A percentile compares a stretch with the other conserved stretches of the same genome.
Evolutionary conservation across 768 basidiomycete species (phyloP).

Genomic region (Boletus patriciae): DNA sequence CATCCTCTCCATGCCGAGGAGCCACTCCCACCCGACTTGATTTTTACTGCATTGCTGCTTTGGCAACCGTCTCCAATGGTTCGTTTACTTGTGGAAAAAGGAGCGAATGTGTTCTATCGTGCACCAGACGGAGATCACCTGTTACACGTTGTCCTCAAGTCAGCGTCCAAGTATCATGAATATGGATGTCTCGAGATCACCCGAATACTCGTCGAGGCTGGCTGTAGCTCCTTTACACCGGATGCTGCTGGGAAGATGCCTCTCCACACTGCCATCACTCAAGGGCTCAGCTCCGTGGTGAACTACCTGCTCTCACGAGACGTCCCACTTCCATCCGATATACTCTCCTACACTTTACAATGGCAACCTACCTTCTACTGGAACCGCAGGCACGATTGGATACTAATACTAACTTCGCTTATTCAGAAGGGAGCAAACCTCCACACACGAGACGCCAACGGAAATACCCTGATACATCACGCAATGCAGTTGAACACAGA

Average conservation of each 20-base stretch:
- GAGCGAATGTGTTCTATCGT: not conserved
- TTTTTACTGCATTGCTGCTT: not conserved
- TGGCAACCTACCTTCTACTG: too few relatives aligned
- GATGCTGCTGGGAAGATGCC: not conserved
- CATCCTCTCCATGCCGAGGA: not conserved
- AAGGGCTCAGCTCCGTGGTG: not conserved
- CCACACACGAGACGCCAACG: not conserved
- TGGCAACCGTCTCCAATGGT: fast-evolving
- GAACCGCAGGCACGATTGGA: too few relatives aligned
- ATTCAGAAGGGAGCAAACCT: not conserved
- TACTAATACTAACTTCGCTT: not conserved
- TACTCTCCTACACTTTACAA: not conserved
- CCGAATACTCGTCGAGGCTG: not conserved
- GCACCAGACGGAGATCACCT: not conserved
- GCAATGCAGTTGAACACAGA: not conserved
- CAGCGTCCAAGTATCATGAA: not conserved
- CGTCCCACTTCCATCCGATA: not conserved
- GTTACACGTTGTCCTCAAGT: not conserved
- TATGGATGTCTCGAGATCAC: not conserved
- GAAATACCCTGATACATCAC: not conserved
- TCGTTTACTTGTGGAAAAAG: not conserved
- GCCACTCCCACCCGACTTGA: too few relatives aligned
- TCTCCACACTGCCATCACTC: not conserved
- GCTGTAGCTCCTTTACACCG: not conserved
- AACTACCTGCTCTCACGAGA: not conserved